phyloP scores from a whole-genome alignment of 441 rosid species.

The Populus hybrid region DNA sequence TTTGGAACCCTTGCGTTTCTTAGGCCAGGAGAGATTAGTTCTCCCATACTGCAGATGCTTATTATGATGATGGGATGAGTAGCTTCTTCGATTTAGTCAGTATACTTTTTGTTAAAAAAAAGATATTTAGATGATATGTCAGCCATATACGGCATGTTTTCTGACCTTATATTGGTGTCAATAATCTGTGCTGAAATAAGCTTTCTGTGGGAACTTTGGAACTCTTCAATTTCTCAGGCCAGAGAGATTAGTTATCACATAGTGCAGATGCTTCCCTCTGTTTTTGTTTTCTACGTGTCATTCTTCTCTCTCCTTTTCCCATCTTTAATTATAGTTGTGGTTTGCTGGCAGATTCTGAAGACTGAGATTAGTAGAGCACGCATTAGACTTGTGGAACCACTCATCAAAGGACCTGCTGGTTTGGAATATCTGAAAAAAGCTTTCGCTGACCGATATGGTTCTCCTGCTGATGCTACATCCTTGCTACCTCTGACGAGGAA shows the following conservation, averaged over 20 bases:
- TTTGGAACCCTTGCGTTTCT: no score
- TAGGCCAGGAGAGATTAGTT: no score
- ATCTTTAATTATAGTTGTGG: slow-evolving; percentile 2
- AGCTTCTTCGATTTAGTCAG: no score
- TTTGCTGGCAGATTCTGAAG: slow-evolving; percentile 50
- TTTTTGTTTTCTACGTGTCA: neutral
- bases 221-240: neutral
- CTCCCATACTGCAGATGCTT: no score
- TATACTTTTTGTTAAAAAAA: neutral
- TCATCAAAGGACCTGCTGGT: slow-evolving; percentile 75
- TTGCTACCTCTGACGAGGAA: slow-evolving; percentile 46
- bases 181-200: neutral
- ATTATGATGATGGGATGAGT: no score
- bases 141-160: neutral
- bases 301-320: neutral
- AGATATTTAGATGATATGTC: no score
- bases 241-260: neutral
- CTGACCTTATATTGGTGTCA: neutral
- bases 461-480: slow-evolving; percentile 37
- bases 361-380: slow-evolving; percentile 68
- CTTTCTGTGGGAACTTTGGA: neutral
- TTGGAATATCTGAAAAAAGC: slow-evolving; percentile 62
- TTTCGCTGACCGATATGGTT: slow-evolving; percentile 53
- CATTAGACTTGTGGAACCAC: slow-evolving; percentile 62
- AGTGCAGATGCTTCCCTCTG: neutral